Conservation (phyloP, 305 asterid genomes). For the Stenogyne calaminthoides region DNA sequence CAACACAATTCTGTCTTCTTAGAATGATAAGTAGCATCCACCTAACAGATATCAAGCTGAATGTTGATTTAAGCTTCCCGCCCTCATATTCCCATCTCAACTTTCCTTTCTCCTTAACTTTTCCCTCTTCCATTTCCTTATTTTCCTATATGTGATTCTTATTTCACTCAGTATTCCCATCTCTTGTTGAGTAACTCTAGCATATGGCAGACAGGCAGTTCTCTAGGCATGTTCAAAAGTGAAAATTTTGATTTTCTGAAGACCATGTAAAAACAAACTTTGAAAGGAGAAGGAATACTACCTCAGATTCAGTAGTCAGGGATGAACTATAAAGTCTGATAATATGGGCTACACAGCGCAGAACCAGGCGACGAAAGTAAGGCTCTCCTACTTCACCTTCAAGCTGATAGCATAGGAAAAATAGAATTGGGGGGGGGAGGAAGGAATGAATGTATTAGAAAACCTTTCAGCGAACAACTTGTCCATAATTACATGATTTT, state of each 20-base stretch:
- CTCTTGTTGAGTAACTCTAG: conserved; percentile 16
- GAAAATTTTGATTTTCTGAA: conserved; percentile 9
- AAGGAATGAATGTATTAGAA: conserved; percentile 24
- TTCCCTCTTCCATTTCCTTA: neutral
- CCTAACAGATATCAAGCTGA: neutral
- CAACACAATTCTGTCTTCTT: neutral
- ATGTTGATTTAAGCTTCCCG: neutral
- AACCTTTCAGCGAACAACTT: conserved; percentile 25
- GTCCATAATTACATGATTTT: conserved; percentile 21
- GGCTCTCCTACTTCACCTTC: conserved; percentile 98
- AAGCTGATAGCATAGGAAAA: conserved; percentile 46
- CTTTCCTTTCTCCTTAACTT: conserved; percentile 4
- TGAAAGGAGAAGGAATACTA: conserved; percentile 30
- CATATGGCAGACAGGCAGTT: conserved; percentile 11
- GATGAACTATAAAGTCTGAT: conserved; percentile 95
- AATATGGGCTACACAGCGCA: conserved; percentile 93
- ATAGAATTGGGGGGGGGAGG: neutral
- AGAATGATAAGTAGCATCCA: neutral
- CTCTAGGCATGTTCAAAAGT: conserved; percentile 18
- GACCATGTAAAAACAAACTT: conserved; percentile 1
- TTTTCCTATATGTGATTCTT: conserved; percentile 4
- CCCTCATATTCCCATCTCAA: neutral
- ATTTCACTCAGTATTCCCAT: conserved; percentile 6
- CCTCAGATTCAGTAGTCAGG: conserved; percentile 95
- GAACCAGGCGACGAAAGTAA: conserved; percentile 88